phyloP scores from a whole-genome alignment of 2,329 filamentous ascomycete species.

The Aurifilum marmelostoma region DNA sequence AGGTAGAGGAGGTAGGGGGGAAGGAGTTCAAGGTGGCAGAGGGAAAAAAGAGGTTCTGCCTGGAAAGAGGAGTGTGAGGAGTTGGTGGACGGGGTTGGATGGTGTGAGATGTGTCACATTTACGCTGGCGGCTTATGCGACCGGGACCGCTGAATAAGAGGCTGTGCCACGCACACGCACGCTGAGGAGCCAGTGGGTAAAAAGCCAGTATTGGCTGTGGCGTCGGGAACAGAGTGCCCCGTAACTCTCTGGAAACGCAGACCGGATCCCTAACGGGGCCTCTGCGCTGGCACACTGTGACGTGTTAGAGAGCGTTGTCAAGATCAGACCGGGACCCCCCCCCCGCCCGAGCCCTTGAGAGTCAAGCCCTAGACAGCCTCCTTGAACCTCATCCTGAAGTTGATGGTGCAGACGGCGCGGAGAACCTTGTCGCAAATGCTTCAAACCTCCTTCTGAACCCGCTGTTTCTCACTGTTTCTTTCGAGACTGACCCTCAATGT shows the following conservation, averaged over 20 bases:
- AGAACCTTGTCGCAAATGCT: background rate
- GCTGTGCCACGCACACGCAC: background rate
- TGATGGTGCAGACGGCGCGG: background rate
- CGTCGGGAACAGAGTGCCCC: background rate
- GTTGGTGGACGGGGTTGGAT: background rate
- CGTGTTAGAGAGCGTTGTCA: background rate
- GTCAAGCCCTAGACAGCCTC: background rate
- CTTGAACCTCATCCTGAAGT: background rate
- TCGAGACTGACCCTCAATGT: background rate
- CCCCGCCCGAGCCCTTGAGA: no score
- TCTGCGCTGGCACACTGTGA: background rate
- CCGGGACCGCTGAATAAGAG: background rate
- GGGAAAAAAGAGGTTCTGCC: background rate
- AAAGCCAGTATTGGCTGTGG: background rate
- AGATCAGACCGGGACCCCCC: no score
- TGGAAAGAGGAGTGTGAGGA: background rate
- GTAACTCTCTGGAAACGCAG: no score
- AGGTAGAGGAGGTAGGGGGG: background rate
- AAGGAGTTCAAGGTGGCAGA: no score
- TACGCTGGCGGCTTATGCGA: background rate
- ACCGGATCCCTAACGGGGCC: background rate
- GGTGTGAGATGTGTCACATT: conserved; percentile 3
- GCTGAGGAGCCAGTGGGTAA: conserved; percentile 1
- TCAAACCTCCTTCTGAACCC: no score
- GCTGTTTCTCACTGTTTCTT: background rate